Base-by-base conservation (phyloP, 1,284 basidiomycete species). In the Papiliotrema flavescens region DNA sequence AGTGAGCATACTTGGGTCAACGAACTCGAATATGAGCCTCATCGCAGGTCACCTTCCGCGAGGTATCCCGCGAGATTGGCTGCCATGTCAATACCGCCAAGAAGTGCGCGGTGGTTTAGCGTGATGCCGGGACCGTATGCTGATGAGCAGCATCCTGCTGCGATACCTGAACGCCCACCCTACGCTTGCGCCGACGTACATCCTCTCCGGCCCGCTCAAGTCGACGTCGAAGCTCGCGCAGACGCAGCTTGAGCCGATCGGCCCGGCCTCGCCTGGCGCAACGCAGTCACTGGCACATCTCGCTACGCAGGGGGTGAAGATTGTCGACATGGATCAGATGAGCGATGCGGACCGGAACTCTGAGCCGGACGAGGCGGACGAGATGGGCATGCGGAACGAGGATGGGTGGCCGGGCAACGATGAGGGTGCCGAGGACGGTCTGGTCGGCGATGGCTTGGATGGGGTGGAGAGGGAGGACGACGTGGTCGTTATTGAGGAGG, bases 251-350 rank as follows among this genome's bases (percentile, higher is more conserved):
- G 22, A 44, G 36, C 48, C 51, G 17, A 22, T 42, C 6, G 49
- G 22, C 11, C 53, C 35, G 11, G 35, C 14, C 36, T 47, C 46
- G 35, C 41, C 55, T n/a, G 45, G 53, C 1, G 58, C 46, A 11
- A 70, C 64, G 2, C 66, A 66, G 50, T 62, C 63, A 2, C 55
- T 70, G 2, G 60, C 63, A 3, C 59, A 66, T 49, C 47, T 69
- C 3, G 62, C 62, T 3, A 70, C 61, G 9, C 64, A 66, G 53
- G 46, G 42, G 5, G 61, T 75, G 9, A 60, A 59, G 37, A 71
- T 75, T 15, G 70, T 72, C 2, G 69, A 75, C 57, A 73, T 73
- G 71, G 73, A 75, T 53, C 57, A 70, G 41, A 63, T 66, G 53
- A 62, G 59, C 28, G 72, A 74, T 44, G 70, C 60, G 11, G 72